Evolutionary conservation across 2,329 filamentous ascomycete genomes (phyloP), one percentile per base, ranked within the genome.

Genomic region (Nemania sp.): DNA sequence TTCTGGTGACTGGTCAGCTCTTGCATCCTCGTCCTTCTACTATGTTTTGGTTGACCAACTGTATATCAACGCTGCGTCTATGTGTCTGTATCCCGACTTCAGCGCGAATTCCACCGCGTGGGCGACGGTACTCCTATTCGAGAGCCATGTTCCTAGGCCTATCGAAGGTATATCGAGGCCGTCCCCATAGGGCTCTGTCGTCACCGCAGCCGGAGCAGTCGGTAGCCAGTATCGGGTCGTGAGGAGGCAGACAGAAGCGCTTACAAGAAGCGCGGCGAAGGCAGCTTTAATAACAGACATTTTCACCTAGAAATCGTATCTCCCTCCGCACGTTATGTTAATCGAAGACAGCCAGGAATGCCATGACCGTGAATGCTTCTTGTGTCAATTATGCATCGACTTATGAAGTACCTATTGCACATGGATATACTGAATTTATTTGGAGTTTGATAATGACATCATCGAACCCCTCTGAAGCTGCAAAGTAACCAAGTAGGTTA

Each of bases 121-220:
- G 3, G 71, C 65, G 46, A 71, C 70, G 66, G 69, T 66, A n/a
- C 65, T 62, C 35, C 52, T 66, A 5, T 72, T 65, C 2, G 70
- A 71, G 12, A 71, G 66, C 72, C 72, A 74, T 9, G 72, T 73
- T 1, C 72, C 72, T 29, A 74, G 57, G 2, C 72, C 72, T 42
- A 74, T 60, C 9, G 55, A 32, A 13, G 72, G 72, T 62, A 74
- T 74, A 2, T 69, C 66, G 34, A 62, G 20, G 32, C 29, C 29
- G 18, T 6, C n/a, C 10, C 5, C 15, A 12, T 37, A 12, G 20
- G 21, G 17, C 15, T 59, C 59, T 5, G 59, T 59, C 52, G 18
- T 69, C 43, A 20, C 50, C n/a, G 59, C 59, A n/a, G 60, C 57
- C 5, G 37, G 37, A 17, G 48, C 37, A 10, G 25, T 48, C 20